Evolutionary conservation across 2,329 filamentous ascomycete genomes (phyloP).

Genomic region (Chaetomium strumarium): DNA sequence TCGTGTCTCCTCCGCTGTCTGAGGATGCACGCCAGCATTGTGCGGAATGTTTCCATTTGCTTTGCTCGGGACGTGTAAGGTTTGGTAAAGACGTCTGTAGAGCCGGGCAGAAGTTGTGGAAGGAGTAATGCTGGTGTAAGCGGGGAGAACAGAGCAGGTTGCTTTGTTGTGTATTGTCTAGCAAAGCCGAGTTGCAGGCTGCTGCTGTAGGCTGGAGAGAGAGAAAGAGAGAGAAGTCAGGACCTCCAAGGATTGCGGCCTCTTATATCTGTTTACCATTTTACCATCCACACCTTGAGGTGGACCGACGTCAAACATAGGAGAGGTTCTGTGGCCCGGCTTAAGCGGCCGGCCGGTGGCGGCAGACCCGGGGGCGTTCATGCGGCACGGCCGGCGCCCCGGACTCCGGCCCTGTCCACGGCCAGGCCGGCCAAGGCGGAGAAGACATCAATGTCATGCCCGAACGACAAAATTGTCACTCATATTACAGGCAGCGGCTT

Average conservation of each 20-base stretch:
- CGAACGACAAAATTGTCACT: neutral
- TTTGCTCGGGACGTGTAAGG: neutral
- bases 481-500: neutral
- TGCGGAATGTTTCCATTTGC: constrained; percentile 12
- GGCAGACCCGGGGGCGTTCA: neutral
- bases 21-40: constrained; percentile 16
- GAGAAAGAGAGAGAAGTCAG: neutral
- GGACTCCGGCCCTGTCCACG: neutral
- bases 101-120: neutral
- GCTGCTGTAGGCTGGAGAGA: constrained; percentile 4
- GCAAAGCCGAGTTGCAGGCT: constrained; percentile 9
- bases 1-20: neutral
- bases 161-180: constrained; percentile 3
- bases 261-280: too few species aligned
- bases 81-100: too few species aligned
- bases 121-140: neutral
- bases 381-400: neutral
- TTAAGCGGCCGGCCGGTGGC: neutral
- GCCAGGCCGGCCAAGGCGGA: neutral
- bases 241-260: neutral
- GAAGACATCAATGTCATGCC: neutral
- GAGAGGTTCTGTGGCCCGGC: neutral
- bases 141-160: neutral
- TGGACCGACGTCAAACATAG: neutral
- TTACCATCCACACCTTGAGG: neutral